phyloP scores from a whole-genome alignment of 306 rosid genomes.

The Mimosa pudica region DNA sequence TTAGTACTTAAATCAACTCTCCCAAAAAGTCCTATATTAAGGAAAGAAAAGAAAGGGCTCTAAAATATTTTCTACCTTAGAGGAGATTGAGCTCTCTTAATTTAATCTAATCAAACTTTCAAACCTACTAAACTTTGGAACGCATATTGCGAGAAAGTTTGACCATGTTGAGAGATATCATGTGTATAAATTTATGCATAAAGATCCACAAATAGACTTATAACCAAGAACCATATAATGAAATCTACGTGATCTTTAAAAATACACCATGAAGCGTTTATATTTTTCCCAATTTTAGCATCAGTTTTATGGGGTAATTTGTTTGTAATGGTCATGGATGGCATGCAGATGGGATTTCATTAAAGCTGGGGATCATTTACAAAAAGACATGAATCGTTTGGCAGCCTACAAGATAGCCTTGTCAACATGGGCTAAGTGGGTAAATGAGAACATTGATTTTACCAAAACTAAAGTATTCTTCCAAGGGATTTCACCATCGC shows the following conservation, averaged over 20 bases:
- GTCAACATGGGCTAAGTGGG: conserved; percentile 43
- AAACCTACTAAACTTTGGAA: neutral
- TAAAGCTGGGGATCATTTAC: conserved; percentile 11
- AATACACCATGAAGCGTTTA: neutral
- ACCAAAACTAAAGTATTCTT: conserved; percentile 37
- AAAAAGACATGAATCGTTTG: conserved; percentile 41
- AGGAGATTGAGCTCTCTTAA: neutral
- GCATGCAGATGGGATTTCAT: conserved; percentile 43
- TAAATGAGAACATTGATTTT: conserved; percentile 33
- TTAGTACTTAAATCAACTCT: too few species aligned
- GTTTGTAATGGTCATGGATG: neutral
- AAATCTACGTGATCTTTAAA: neutral
- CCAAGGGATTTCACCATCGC: conserved; percentile 39
- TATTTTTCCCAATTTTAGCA: neutral
- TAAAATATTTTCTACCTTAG: neutral
- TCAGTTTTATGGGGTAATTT: neutral
- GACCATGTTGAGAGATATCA: neutral
- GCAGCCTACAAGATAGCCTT: conserved; percentile 36
- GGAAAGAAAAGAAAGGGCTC: too few species aligned
- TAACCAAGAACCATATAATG: neutral
- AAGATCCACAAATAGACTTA: neutral
- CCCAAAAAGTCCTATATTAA: too few species aligned
- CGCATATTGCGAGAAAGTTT: neutral
- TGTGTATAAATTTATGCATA: neutral
- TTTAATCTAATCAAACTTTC: neutral